A percentile compares a stretch with the other conserved stretches of the same genome.
These are phyloP conservation scores for Breynia disticha DNA, from an alignment of 441 rosid genomes.

Conservation along the genomic window DNA sequence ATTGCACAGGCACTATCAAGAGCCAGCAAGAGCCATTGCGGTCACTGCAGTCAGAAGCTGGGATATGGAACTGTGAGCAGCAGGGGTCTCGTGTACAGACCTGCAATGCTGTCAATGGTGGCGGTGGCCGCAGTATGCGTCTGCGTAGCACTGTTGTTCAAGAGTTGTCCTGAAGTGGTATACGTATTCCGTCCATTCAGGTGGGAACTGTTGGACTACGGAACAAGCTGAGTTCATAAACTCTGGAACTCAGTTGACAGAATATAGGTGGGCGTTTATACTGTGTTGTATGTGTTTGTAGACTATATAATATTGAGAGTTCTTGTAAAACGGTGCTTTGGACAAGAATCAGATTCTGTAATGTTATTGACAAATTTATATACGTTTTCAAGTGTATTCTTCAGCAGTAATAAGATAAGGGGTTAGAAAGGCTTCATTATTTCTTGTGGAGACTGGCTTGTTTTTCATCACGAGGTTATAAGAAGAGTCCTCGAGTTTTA, in stretches of 20 bases:
- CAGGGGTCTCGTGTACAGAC: constrained; percentile 61
- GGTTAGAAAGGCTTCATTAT: no score
- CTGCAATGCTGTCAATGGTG: constrained; percentile 91
- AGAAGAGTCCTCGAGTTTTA: no score
- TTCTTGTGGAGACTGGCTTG: no score
- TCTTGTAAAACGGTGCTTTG: constrained; percentile 20
- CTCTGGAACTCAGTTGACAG: constrained; percentile 8
- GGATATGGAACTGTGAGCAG: constrained; percentile 35
- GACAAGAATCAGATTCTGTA: constrained; percentile 14
- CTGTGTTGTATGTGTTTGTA: constrained; percentile 16
- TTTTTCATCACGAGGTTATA: no score
- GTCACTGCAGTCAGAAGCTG: constrained; percentile 49
- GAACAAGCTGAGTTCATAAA: constrained; percentile 40
- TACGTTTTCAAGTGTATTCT: no score
- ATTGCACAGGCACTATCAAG: constrained; percentile 25
- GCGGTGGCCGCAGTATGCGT: constrained; percentile 89
- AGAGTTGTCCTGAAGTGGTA: constrained; percentile 82
- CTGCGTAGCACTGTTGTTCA: constrained; percentile 86
- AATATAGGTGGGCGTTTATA: constrained; percentile 15
- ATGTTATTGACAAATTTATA: constrained; percentile 18
- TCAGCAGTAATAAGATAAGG: no score
- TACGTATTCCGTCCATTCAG: constrained; percentile 81
- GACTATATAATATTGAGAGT: constrained; percentile 37
- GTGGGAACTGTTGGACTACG: constrained; percentile 81
- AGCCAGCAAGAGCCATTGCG: constrained; percentile 32